Evolutionary conservation across 805 yeast species (phyloP).

Genomic region (Novakomyces olei): DNA sequence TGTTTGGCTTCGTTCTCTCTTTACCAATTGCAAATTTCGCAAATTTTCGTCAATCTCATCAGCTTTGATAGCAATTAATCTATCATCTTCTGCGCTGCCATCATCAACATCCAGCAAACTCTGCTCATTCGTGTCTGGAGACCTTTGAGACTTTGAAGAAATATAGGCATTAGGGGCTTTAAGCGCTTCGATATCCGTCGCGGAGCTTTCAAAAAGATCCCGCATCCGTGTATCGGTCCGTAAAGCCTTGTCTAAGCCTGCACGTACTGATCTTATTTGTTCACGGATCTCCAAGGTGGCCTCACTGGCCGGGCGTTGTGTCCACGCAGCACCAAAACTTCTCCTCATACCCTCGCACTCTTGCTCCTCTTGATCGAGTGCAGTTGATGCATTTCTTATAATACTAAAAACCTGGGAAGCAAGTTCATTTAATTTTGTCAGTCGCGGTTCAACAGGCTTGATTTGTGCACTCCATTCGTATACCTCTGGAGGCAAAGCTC

Average conservation of each 20-base stretch:
- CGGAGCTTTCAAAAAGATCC: neutral
- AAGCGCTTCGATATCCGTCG: constrained; percentile 24
- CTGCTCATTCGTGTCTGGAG: constrained; percentile 10
- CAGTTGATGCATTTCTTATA: constrained; percentile 12
- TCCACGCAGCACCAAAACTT: constrained; percentile 20
- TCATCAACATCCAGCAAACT: constrained; percentile 55
- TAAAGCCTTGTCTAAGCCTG: constrained; percentile 18
- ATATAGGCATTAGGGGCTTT: constrained; percentile 11
- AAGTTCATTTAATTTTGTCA: constrained; percentile 8
- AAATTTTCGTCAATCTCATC: constrained; percentile 32
- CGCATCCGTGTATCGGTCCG: constrained; percentile 32
- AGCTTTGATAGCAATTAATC: constrained; percentile 19
- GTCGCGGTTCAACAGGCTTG: constrained; percentile 13
- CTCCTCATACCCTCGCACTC: constrained; percentile 17
- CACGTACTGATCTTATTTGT: constrained; percentile 15
- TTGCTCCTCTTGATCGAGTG: constrained; percentile 16
- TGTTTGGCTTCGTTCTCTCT: constrained; percentile 38
- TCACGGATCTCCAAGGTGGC: constrained; percentile 8
- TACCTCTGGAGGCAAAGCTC: constrained; percentile 13
- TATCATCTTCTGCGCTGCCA: constrained; percentile 12
- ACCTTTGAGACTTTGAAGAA: constrained; percentile 1
- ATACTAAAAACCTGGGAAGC: constrained; percentile 13
- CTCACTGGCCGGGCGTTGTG: constrained; percentile 15
- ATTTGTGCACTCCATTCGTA: constrained; percentile 12
- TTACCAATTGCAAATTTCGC: constrained; percentile 38